Evolutionary conservation across 2,329 filamentous ascomycete genomes (phyloP).

Genomic region (Paecilomyces fulvus): DNA sequence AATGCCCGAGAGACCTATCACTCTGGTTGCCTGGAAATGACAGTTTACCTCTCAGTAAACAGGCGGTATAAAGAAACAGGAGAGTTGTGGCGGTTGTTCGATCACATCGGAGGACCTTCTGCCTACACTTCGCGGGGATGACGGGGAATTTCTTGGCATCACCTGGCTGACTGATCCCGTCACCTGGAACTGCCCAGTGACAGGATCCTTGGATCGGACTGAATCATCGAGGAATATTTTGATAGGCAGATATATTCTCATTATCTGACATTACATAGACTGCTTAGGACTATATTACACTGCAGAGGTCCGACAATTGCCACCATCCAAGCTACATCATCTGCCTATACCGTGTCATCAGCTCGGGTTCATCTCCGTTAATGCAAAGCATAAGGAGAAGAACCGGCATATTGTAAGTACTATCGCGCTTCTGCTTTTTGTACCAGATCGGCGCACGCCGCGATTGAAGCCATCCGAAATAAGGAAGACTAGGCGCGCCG

Average conservation of each 20-base stretch:
- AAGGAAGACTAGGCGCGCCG: no score
- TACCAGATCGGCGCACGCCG: neutral
- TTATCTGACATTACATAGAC: neutral
- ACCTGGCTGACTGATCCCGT: neutral
- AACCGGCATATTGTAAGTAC: neutral
- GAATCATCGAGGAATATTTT: neutral
- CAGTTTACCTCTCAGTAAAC: neutral
- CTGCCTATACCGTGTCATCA: neutral
- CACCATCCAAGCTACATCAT: neutral
- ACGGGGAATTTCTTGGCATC: neutral
- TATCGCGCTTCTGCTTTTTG: neutral
- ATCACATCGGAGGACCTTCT: neutral
- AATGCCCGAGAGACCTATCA: neutral
- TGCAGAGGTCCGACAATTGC: neutral
- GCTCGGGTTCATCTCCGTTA: no score
- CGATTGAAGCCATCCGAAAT: no score
- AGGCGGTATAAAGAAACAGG: constrained; percentile 1
- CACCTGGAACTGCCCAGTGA: neutral
- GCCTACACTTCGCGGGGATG: neutral
- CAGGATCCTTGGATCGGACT: neutral
- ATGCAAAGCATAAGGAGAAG: no score
- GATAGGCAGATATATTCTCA: neutral
- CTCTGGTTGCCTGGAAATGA: neutral
- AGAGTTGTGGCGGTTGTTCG: neutral
- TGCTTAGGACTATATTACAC: neutral